Percentiles rank a stretch among this genome's conserved stretches.
phyloP scores from a whole-genome alignment of 177 flowering plant species.

The Telopea speciosissima region DNA sequence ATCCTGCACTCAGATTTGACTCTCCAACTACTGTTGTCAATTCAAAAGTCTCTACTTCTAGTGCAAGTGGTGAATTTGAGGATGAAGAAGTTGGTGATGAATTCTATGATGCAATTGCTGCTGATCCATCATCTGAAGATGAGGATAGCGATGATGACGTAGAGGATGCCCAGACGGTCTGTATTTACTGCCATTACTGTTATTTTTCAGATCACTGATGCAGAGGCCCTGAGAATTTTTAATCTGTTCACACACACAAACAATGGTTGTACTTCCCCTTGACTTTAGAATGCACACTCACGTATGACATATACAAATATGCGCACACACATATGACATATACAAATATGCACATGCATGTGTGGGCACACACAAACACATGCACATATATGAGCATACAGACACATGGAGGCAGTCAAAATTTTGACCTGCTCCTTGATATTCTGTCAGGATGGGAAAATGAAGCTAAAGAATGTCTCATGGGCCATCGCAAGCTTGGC shows the following conservation, averaged over 20 bases:
- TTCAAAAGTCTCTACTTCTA: constrained; percentile 37
- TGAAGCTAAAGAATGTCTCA: constrained; percentile 79
- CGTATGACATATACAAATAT: no score
- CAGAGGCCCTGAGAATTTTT: no score
- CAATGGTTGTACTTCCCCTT: no score
- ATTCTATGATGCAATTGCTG: constrained; percentile 84
- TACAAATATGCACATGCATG: no score
- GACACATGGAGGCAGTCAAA: neutral
- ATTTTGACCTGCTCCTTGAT: neutral
- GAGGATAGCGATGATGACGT: constrained; percentile 62
- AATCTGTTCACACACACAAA: no score
- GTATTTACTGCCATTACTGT: neutral
- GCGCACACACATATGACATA: no score
- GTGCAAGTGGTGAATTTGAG: constrained; percentile 42
- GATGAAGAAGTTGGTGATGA: constrained; percentile 52
- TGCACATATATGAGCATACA: no score
- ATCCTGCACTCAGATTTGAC: constrained; percentile 53
- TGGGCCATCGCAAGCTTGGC: constrained; percentile 72
- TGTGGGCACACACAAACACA: no score
- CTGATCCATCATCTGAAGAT: constrained; percentile 52
- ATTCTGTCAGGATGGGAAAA: constrained; percentile 40
- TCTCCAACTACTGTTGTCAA: constrained; percentile 41
- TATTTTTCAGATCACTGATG: no score
- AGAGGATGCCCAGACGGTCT: constrained; percentile 34
- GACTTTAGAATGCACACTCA: no score